Base-by-base conservation (phyloP, 305 asterid species). In the Fraxinus paxiana region DNA sequence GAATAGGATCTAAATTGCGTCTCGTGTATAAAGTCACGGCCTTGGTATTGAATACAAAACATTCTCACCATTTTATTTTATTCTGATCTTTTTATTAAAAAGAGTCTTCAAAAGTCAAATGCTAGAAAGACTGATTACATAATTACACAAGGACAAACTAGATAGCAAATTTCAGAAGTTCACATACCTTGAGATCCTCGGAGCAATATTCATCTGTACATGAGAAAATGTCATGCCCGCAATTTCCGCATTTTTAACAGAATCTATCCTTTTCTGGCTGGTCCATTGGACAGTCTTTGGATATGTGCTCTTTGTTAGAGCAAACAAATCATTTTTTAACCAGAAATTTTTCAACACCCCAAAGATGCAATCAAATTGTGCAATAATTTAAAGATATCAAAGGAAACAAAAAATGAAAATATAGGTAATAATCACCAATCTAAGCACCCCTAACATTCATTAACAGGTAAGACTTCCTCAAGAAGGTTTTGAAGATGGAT, bases 151-250 rank as follows among this genome's bases (percentile, higher is more conserved):
- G 59, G 46, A 84, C 31, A 76, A 38, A 38, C n/a, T 74, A 3
- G 30, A 61, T 17, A n/a, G 13, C 73, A 10, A 65, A 38, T 77
- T 56, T 12, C 69, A 34, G 41, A 46, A 31, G 34, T 56, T 71
- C 26, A 71, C 85, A 6, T 85, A 84, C 91, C 93, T 84, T 80
- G 76, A 88, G 90, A 87, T 90, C 93, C 61, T 84, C 87, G 28
- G 88, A 15, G 77, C 78, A 82, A 61, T 88, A 90, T 17, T 54
- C 85, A 56, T 77, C 74, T 79, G 75, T 77, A 78, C 93, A 88
- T 5, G 88, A 85, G 82, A 82, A 84, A 87, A 87, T 85, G 78
- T 78, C 82, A 48, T 90, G 93, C 56, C 86, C 86, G 1, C 67
- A 78, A 78, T 48, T 56, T 77, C 88, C 89, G 79, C 91, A 90